Evolutionary conservation across 2,329 filamentous ascomycete species (phyloP), one percentile per base, ranked within the genome.

Genomic region (Didymella pinodella): DNA sequence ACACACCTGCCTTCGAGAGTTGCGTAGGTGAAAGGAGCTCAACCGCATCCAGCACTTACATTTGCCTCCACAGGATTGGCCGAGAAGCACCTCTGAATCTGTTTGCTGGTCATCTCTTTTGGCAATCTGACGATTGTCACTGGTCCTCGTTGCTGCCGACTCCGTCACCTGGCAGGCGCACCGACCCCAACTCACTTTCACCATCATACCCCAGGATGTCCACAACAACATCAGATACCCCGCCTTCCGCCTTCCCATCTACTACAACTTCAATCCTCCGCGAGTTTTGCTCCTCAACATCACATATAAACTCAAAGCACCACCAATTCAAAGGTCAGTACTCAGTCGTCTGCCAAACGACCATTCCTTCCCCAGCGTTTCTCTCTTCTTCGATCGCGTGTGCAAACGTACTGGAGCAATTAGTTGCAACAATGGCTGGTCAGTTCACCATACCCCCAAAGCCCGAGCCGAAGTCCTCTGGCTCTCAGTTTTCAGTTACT

Each of bases 401-500:
- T 40, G 12, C 12, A 7, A 40, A 25, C 16, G 40, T 25, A 46
- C 28, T 46, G 36, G 25, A 54, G 22, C 32, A 7, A 4, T 18
- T n/a, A 31, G 32, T 20, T 43, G 5, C 40, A 34, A 51, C 5
- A n/a, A 59, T 59, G 56, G 28, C n/a, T 20, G 41, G 26, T 16
- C 18, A 41, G 7, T 20, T 46, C 32, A 20, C 20, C 25, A 64
- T 54, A 22, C 36, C 47, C 29, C 48, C 49, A 31, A 72, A 71
- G 40, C 48, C 51, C 28, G 71, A 70, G 40, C 48, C 65, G 43
- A 67, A 62, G 12, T 68, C 69, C 14, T 34, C 68, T 3, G 65
- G 61, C 51, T 73, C 71, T 4, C 63, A 62, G 34, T 57, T 58
- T 50, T 67, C 67, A 8, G 65, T 54, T 43, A 65, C 65, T 18